phyloP scores from a whole-genome alignment of 495 filamentous ascomycete genomes.

The Penicillium pancosmium region DNA sequence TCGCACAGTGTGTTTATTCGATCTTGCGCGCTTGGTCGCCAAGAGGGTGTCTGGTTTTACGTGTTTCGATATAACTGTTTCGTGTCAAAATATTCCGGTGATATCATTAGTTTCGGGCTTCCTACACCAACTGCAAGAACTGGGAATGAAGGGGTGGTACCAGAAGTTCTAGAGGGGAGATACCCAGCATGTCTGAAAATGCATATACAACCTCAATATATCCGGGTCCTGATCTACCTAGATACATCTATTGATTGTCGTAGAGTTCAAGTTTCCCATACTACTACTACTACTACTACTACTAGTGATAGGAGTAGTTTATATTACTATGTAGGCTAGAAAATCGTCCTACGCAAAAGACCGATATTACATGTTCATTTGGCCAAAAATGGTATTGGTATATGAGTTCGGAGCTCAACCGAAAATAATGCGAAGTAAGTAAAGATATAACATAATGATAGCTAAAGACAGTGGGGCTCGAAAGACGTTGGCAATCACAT shows the following conservation, averaged over 20 bases:
- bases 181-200: conserved; percentile 30
- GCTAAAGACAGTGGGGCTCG: conserved; percentile 8
- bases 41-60: conserved; percentile 7
- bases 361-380: not conserved
- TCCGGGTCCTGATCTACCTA: no score
- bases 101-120: conserved; percentile 11
- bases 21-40: conserved; percentile 8
- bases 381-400: no score
- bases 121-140: conserved; percentile 2
- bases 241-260: no score
- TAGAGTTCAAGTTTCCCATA: no score
- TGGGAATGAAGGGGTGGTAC: conserved; percentile 6
- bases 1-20: conserved; percentile 7
- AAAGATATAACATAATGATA: conserved; percentile 9
- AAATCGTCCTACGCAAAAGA: not conserved
- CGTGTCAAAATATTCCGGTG: conserved; percentile 14
- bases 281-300: no score
- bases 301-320: no score
- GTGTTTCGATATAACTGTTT: conserved; percentile 17
- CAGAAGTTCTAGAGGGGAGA: conserved; percentile 28
- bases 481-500: conserved; percentile 2
- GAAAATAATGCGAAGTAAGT: conserved; percentile 13
- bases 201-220: conserved; percentile 22
- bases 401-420: conserved; percentile 11
- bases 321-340: not conserved